Conservation (phyloP, 257 asterid species). For the Fraxinus cuspidata region DNA sequence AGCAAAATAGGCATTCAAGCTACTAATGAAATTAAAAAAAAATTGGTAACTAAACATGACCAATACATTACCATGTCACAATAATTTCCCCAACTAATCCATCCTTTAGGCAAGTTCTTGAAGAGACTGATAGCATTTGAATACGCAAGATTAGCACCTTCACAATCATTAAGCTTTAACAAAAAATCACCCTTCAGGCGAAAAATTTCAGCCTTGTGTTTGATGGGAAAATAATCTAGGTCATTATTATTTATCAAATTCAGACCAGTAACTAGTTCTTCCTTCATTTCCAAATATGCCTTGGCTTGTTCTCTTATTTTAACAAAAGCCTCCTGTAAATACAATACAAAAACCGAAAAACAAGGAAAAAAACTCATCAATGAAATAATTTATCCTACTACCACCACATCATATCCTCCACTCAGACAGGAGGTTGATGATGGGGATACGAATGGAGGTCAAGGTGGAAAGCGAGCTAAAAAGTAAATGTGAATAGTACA, state of each 20-base stretch:
- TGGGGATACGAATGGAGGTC: neutral
- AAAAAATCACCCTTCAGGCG: slow-evolving; percentile 97
- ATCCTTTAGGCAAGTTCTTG: slow-evolving; percentile 97
- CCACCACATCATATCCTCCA: neutral
- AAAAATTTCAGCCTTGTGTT: slow-evolving; percentile 94
- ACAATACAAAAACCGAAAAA: neutral
- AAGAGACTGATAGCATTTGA: slow-evolving; percentile 83
- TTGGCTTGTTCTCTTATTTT: slow-evolving; percentile 99
- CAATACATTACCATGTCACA: slow-evolving; percentile 80
- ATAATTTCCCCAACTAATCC: slow-evolving; percentile 99
- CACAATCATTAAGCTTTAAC: slow-evolving; percentile 89
- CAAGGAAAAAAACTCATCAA: neutral
- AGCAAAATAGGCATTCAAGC: slow-evolving; percentile 28
- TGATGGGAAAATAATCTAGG: slow-evolving; percentile 90
- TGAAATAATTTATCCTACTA: neutral
- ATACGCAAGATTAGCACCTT: slow-evolving; percentile 95
- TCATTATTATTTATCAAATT: slow-evolving; percentile 90
- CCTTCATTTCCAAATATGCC: slow-evolving; percentile 97
- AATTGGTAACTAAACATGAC: slow-evolving; percentile 22
- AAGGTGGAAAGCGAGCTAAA: neutral
- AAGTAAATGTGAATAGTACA: slow-evolving; percentile 18
- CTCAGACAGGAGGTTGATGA: neutral
- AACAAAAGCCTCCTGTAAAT: slow-evolving; percentile 92
- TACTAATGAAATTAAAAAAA: slow-evolving; percentile 5
- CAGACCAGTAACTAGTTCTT: slow-evolving; percentile 93